Evolutionary conservation across 306 rosid genomes (phyloP), one percentile per base, ranked within the genome.

Genomic region (Fragaria vesca): DNA sequence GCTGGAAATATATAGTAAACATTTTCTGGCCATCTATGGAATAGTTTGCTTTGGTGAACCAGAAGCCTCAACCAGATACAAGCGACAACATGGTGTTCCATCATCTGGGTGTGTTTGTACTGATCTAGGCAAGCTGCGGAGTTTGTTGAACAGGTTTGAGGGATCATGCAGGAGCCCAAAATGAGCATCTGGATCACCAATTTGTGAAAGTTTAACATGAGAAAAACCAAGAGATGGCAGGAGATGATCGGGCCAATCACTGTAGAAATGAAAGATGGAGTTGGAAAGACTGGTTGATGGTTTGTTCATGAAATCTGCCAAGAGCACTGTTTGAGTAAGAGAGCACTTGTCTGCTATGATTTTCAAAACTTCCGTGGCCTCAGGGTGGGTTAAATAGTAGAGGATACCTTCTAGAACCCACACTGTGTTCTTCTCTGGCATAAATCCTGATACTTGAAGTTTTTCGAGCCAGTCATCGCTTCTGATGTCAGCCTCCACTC

Each of bases 241-340:
- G 80, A 95, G 97, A 74, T 91, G 93, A 60, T 92, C 99, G 4
- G 98, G 99, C 97, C 99, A 95, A 81, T 95, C 99, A 79, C 99
- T 87, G 83, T 95, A 95, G 88, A 95, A 92, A 79, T 91, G 93
- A 84, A 88, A 95, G 50, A 84, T 76, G 47, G 98, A 92, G 66
- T 79, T 79, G 61, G 97, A 88, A 69, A 92, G 87, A 16, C 92
- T 89, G 46, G 91, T 95, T 73, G 99, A 92, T 40, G 93, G 81
- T 78, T 92, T 91, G 86, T 95, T 95, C 97, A 95, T 92, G 81
- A 95, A 95, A 87, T 95, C 99, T 63, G 96, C 99, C 71, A 95
- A 67, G 36, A 95, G 92, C 66, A 88, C 90, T 42, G 98, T 92
- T 60, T 75, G 90, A 69, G 98, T 85, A 58, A 83, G 69, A 43